Conservation (phyloP, 2,329 filamentous ascomycete genomes). For the Orbilia ellipsospora region DNA sequence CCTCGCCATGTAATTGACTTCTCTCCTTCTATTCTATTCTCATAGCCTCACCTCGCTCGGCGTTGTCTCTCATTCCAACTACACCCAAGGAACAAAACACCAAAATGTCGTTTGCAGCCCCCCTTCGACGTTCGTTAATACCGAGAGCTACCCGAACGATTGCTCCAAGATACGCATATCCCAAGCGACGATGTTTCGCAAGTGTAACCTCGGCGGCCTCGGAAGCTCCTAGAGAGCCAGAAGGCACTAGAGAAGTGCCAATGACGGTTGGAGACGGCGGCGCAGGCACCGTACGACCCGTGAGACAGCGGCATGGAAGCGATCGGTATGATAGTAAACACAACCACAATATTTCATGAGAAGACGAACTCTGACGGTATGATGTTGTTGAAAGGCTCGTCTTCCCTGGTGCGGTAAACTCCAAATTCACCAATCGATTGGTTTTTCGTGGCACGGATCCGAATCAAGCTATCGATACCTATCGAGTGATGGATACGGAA, state of each 20-base stretch:
- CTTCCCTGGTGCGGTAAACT: slow-evolving; percentile 95
- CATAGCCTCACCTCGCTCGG: too few species aligned
- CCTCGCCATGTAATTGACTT: slow-evolving; percentile 29
- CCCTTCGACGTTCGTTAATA: slow-evolving; percentile 49
- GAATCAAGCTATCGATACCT: slow-evolving; percentile 83
- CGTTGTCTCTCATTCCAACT: slow-evolving; percentile 1
- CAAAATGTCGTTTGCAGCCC: slow-evolving; percentile 46
- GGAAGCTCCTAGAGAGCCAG: slow-evolving; percentile 46
- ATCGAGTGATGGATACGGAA: slow-evolving; percentile 89
- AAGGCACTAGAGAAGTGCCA: slow-evolving; percentile 49
- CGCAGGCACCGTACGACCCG: slow-evolving; percentile 44
- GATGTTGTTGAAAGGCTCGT: slow-evolving; percentile 27
- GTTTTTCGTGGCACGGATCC: slow-evolving; percentile 79
- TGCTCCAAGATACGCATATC: slow-evolving; percentile 41
- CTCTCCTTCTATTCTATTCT: neutral
- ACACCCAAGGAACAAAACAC: neutral
- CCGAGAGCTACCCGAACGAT: slow-evolving; percentile 37
- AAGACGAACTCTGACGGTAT: neutral
- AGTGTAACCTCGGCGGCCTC: slow-evolving; percentile 17
- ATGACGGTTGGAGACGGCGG: slow-evolving; percentile 54
- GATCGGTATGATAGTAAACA: slow-evolving; percentile 28
- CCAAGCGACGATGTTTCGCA: slow-evolving; percentile 42
- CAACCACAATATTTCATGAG: too few species aligned
- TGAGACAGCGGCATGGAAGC: slow-evolving; percentile 46
- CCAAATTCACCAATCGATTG: slow-evolving; percentile 85